Base-by-base conservation (phyloP, 805 yeast species). In the Nakazawaea laoshanensis region DNA sequence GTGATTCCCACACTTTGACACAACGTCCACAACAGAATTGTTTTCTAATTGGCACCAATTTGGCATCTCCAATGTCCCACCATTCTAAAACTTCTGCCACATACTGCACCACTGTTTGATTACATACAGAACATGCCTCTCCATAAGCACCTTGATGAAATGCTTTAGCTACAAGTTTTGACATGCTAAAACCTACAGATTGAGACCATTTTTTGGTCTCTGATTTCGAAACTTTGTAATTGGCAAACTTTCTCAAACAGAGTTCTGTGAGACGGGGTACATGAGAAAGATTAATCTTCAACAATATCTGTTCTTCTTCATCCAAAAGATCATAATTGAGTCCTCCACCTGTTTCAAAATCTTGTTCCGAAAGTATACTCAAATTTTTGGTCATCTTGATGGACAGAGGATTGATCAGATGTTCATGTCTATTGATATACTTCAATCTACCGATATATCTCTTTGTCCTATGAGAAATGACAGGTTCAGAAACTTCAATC, bases 21-120 rank as follows among this genome's bases (percentile, higher is more conserved):
- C 83, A 76, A 16, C 53, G 45, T 2, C 70, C 73, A 38, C 70
- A 59, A 42, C 83, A 76, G 41, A 76, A 76, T 38, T 65, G 65
- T 24, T 70, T 53, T 43, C 67, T 65, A 18, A 76, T 58, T 0
- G 84, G 82, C 3, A 74, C 51, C 22, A 59, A 48, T 23, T 52
- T 58, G 36, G 74, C 67, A 24, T 59, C 65, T 31, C 67, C 58
- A 29, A 74, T 59, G 43, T 76, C 77, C 83, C 84, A 76, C 82
- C 82, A 76, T 46, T 76, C 83, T 39, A 67, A 47, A 1, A 67
- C 61, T 42, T 75, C 77, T 0, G 81, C 82, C 10, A 64, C 60
- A 2, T 78, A 70, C 35, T 74, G 76, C 5, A 74, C 65, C 3
- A 67, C 57, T n/a, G 64, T 55, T 4, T 50, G 37, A 6, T 58